These are phyloP conservation scores for Termitomyces sp. DNA, from an alignment of 1,284 basidiomycete genomes.

Conservation along the genomic window DNA sequence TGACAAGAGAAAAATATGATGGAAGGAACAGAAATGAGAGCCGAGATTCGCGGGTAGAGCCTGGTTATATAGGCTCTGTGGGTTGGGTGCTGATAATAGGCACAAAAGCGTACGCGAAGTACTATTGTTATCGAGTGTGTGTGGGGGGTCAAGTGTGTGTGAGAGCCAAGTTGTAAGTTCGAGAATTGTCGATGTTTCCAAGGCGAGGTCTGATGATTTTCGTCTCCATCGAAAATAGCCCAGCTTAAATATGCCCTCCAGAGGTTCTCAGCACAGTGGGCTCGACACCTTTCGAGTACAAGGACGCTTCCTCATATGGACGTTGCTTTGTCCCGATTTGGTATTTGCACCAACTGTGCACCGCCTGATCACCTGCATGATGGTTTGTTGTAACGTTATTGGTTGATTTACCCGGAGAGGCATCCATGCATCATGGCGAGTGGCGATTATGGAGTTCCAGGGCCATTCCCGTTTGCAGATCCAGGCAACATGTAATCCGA, in stretches of 20 bases:
- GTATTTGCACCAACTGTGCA: neutral
- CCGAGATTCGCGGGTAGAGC: neutral
- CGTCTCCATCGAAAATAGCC: conserved; percentile 3
- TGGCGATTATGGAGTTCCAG: neutral
- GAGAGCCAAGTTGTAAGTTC: neutral
- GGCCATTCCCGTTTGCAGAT: neutral
- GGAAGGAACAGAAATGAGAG: neutral
- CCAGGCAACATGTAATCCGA: neutral
- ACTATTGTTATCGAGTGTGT: conserved; percentile 13
- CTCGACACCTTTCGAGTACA: conserved; percentile 24
- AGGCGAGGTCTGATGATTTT: conserved; percentile 1
- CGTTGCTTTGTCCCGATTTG: conserved; percentile 27
- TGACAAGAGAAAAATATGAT: neutral
- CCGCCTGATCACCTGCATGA: neutral
- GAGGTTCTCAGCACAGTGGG: conserved; percentile 1
- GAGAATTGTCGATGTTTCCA: neutral
- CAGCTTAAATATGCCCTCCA: conserved; percentile 17
- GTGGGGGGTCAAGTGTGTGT: too few species aligned
- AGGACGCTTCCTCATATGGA: conserved; percentile 27
- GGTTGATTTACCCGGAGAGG: neutral
- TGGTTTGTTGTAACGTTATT: neutral
- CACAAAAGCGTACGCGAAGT: conserved; percentile 8
- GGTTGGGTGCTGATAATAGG: neutral
- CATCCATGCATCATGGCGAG: neutral
- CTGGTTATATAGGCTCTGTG: conserved; percentile 10